Base-by-base conservation (phyloP, 2,329 filamentous ascomycete genomes). In the Xylariales sp. region DNA sequence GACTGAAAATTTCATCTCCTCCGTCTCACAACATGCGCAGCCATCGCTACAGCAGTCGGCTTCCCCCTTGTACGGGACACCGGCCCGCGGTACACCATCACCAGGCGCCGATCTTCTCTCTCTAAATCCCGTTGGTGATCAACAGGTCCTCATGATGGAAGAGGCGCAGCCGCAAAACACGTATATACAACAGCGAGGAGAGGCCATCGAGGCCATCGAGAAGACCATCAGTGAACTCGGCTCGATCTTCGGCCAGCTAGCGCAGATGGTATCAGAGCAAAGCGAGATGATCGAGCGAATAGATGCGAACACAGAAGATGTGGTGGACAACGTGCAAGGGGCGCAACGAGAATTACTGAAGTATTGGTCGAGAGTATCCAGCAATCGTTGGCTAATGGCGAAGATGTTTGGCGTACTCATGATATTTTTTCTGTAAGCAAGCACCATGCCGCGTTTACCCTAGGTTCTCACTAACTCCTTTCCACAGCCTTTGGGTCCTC, bases 291-390 rank as follows among this genome's bases (percentile, higher is more conserved):
- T 99, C 72, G 93, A 98, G 81, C 87, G 95, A 57, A 97, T 97
- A 77, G 95, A 98, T 76, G 95, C 95, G 72, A 97, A 98, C 80
- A 97, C 95, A 1, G 96, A 99, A 77, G 94, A 97, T 75, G 93
- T 99, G 5, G 95, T 99, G 62, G 95, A 98, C 77, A 99, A 99
- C 75, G 95, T 99, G n/a, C 89, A 97, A 77, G 96, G 96, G 18
- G 96, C 96, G 5, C 96, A 99, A 79, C 87, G 94, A 70, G 95
- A 99, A 81, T 80, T 99, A 76, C 89, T 99, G 82, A 97, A 97
- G 80, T 99, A 98, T 81, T 99, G 96, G 95, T 91, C 89, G 34
- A 87, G 94, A 48, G 94, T 98, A 34, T 96, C 93, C 64, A 93
- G 94, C 70, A 99, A 99, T 83, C 87, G 96, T 71, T 98, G 95